phyloP scores from a whole-genome alignment of 768 basidiomycete genomes.

The Suillus lakei region DNA sequence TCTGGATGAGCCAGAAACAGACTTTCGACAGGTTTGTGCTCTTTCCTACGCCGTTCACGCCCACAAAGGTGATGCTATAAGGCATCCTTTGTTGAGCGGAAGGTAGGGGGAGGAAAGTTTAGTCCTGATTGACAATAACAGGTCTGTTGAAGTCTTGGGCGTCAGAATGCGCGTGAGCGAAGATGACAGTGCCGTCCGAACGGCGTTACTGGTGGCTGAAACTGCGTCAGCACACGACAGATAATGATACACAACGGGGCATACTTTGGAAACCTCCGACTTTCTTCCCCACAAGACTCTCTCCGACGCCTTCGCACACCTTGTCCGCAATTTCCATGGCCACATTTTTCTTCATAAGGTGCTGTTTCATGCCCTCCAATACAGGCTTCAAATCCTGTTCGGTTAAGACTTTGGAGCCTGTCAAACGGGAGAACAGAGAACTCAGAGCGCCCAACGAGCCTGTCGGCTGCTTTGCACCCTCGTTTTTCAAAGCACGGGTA shows the following conservation, averaged over 20 bases:
- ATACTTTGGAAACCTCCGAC: slow-evolving; percentile 88
- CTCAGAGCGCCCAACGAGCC: slow-evolving; percentile 69
- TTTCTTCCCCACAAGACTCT: slow-evolving; percentile 87
- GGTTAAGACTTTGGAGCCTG: slow-evolving; percentile 82
- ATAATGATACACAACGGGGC: slow-evolving; percentile 25
- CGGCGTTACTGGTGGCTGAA: slow-evolving; percentile 82
- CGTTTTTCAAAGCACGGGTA: slow-evolving; percentile 57
- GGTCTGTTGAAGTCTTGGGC: slow-evolving; percentile 96
- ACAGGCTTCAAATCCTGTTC: slow-evolving; percentile 87
- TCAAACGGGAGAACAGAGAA: slow-evolving; percentile 82
- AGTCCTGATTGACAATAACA: slow-evolving; percentile 89
- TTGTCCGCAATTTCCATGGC: slow-evolving; percentile 95
- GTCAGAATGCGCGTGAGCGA: slow-evolving; percentile 94
- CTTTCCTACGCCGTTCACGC: slow-evolving; percentile 99
- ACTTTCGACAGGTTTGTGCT: slow-evolving; percentile 98
- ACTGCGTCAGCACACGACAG: slow-evolving; percentile 12
- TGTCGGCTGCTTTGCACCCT: slow-evolving; percentile 40
- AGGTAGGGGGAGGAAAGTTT: slow-evolving; percentile 77
- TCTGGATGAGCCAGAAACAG: slow-evolving; percentile 99
- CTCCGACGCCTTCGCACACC: slow-evolving; percentile 93
- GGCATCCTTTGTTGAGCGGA: slow-evolving; percentile 82
- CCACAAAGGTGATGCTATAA: slow-evolving; percentile 95
- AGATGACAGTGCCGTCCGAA: slow-evolving; percentile 80
- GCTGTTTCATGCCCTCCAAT: slow-evolving; percentile 93
- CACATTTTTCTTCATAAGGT: slow-evolving; percentile 98